Evolutionary conservation across 208 protist genomes (phyloP).

Genomic region (Wallacemonas sp.): DNA sequence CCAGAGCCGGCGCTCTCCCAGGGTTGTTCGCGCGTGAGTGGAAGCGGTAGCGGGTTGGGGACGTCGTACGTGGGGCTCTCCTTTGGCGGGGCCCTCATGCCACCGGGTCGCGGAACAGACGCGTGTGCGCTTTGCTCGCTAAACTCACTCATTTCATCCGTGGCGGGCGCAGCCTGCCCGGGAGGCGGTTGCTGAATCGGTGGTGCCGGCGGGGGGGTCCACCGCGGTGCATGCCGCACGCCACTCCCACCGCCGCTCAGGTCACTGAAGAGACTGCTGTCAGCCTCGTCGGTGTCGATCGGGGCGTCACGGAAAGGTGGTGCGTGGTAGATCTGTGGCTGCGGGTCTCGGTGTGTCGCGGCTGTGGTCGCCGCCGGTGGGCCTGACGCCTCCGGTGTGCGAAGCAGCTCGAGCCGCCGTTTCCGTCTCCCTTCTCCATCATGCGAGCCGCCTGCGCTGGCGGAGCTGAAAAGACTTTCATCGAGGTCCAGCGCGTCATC

Average conservation of each 20-base stretch:
- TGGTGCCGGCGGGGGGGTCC: conserved; percentile 1
- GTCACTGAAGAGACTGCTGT: conserved; percentile 1
- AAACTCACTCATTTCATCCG: background rate
- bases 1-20: no score
- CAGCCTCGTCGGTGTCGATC: background rate
- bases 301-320: background rate
- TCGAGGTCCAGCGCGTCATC: conserved; percentile 1
- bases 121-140: conserved; percentile 6
- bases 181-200: background rate
- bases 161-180: background rate
- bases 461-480: conserved; percentile 8
- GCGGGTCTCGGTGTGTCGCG: background rate
- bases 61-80: no score
- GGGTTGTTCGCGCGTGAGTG: no score
- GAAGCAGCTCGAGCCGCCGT: background rate
- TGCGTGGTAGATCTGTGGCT: background rate
- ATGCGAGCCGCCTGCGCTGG: background rate
- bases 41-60: no score
- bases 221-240: background rate
- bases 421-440: background rate
- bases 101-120: background rate
- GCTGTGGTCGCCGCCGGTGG: background rate
- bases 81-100: no score
- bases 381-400: background rate
- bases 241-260: background rate